Evolutionary conservation across 2,329 filamentous ascomycete genomes (phyloP), one percentile per base, ranked within the genome.

Genomic region (Trichoderma polysporum): DNA sequence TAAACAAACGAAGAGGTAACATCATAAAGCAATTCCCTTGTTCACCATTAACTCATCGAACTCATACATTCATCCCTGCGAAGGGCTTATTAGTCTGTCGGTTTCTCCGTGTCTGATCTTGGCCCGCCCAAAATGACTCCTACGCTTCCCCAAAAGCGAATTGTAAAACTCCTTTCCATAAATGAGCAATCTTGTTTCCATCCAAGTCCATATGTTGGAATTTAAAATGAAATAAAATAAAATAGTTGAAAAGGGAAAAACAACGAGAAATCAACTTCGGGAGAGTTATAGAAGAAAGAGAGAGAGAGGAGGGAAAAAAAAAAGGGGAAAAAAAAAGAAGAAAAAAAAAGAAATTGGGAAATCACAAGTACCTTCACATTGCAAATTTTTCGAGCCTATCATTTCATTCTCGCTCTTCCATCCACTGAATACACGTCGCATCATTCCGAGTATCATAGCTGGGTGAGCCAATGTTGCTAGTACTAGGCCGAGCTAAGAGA

Each of bases 61-160:
- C 54, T 58, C 54, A 45, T 66, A 66, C 53, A 66, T 60, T 37
- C 45, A 15, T 66, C 63, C 63, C 63, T 66, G 63, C 19, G 63
- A 66, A 66, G 63, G 63, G 53, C 63, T 33, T 56, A 59, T 65
- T 58, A 52, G 63, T 66, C 63, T 60, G 63, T 54, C 37, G 53
- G 27, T 52, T 25, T 57, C 45, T n/a, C 50, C 60, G n/a, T 35
- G n/a, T 35, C 27, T 39, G 29, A 47, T 45, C 37, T 56, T 56
- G 22, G n/a, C 25, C 60, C 33, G 37, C 37, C 50, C 37, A 22
- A 27, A n/a, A 45, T 45, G 50, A 56, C 37, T 63, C 50, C 35
- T 25, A 54, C 52, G 33, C 29, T 53, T 37, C 33, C 37, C 35
- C 27, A 31, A 56, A 41, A 35, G 17, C 19, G 22, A 22, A 41